phyloP scores from a whole-genome alignment of 2,329 filamentous ascomycete species.

The Remersonia thermophila region DNA sequence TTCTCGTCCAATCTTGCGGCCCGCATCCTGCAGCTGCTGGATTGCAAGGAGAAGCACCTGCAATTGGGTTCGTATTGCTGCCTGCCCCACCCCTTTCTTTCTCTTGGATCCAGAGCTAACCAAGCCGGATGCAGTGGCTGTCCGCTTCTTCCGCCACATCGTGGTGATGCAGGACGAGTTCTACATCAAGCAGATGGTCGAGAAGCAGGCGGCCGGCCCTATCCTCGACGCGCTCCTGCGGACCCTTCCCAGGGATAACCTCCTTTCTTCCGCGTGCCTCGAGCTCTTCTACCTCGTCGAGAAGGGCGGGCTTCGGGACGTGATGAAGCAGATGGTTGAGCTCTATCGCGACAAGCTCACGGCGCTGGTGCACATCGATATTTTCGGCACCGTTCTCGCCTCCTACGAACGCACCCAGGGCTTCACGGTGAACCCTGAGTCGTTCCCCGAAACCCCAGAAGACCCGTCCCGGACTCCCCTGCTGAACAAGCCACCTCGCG shows the following conservation, averaged over 20 bases:
- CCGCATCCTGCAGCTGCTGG: slow-evolving; percentile 70
- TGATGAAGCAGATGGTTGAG: slow-evolving; percentile 74
- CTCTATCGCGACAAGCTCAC: slow-evolving; percentile 69
- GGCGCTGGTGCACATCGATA: slow-evolving; percentile 69
- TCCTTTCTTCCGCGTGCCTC: slow-evolving; percentile 84
- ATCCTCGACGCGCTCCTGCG: slow-evolving; percentile 74
- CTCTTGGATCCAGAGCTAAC: slow-evolving; percentile 4
- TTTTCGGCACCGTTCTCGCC: slow-evolving; percentile 63
- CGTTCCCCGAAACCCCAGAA: slow-evolving; percentile 59
- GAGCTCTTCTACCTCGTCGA: slow-evolving; percentile 90
- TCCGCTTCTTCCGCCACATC: slow-evolving; percentile 87
- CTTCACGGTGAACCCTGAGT: slow-evolving; percentile 50
- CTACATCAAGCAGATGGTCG: slow-evolving; percentile 73
- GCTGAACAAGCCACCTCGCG: slow-evolving; percentile 34
- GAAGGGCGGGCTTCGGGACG: slow-evolving; percentile 65
- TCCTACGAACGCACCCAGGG: slow-evolving; percentile 70
- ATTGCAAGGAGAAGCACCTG: slow-evolving; percentile 78
- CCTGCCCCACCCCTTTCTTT: slow-evolving; percentile 17
- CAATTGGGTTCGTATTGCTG: slow-evolving; percentile 76
- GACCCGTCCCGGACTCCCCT: slow-evolving; percentile 34
- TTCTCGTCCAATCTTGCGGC: slow-evolving; percentile 65
- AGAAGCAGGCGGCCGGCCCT: slow-evolving; percentile 69
- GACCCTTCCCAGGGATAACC: slow-evolving; percentile 83
- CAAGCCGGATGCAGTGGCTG: slow-evolving; percentile 54
- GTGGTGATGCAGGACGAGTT: slow-evolving; percentile 81